Percentiles rank a stretch among this genome's conserved stretches.
phyloP scores from a whole-genome alignment of 768 basidiomycete genomes.

The Mycena belliarum region DNA sequence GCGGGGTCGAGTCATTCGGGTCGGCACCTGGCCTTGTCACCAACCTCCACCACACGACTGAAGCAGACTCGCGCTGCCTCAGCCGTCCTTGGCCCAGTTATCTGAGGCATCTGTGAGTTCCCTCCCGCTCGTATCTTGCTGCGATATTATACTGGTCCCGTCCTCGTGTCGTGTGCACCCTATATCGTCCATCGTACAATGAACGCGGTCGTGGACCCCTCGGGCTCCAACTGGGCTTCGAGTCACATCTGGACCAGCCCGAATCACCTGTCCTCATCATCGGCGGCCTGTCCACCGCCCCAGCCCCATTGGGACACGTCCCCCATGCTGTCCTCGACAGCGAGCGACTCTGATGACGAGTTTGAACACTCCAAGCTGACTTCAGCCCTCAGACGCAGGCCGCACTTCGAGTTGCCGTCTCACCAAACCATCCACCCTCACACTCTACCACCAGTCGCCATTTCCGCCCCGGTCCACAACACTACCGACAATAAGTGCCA shows the following conservation, averaged over 20 bases:
- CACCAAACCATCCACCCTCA: slow-evolving; percentile 8
- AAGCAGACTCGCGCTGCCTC: slow-evolving; percentile 12
- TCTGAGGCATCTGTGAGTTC: slow-evolving; percentile 20
- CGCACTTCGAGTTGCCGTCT: slow-evolving; percentile 7
- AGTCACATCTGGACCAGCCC: background rate
- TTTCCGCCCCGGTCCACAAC: slow-evolving; percentile 14
- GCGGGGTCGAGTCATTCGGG: slow-evolving; percentile 3
- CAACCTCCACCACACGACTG: slow-evolving; percentile 15
- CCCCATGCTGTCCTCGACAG: slow-evolving; percentile 19
- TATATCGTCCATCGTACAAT: slow-evolving; percentile 13
- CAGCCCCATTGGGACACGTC: slow-evolving; percentile 7
- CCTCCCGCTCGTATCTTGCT: slow-evolving; percentile 14
- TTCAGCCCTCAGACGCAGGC: slow-evolving; percentile 19
- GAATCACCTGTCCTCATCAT: background rate
- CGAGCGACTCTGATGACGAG: slow-evolving; percentile 7
- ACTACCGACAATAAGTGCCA: slow-evolving; percentile 2
- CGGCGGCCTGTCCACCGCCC: background rate
- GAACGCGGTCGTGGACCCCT: slow-evolving; percentile 6
- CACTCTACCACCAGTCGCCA: slow-evolving; percentile 9
- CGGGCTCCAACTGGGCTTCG: slow-evolving; percentile 9
- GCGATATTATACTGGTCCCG: slow-evolving; percentile 7
- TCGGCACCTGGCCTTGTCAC: background rate
- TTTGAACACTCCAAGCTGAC: slow-evolving; percentile 17
- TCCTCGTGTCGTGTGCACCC: too few species aligned
- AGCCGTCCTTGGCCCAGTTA: slow-evolving; percentile 15